These are phyloP conservation scores for Petunia axillaris DNA, from an alignment of 257 asterid species.

Conservation along the genomic window DNA sequence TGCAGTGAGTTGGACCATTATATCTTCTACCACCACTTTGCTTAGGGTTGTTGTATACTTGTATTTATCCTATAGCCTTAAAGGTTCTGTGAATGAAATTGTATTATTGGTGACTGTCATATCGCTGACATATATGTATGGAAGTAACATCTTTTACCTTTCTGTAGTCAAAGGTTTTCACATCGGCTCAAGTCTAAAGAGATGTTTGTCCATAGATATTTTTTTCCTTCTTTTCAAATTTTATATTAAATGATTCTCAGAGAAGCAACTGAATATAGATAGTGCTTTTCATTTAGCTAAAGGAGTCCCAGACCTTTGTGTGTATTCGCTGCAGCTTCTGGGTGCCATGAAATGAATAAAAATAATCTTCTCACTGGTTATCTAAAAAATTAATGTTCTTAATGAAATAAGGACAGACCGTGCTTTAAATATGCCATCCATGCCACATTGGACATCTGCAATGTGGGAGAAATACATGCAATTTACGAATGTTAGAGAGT, in stretches of 20 bases:
- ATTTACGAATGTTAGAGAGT: background rate
- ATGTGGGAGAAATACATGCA: background rate
- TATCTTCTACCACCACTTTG: no score
- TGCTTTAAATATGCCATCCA: background rate
- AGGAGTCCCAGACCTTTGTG: background rate
- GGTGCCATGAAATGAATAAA: background rate
- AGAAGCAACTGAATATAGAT: background rate
- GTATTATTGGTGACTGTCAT: no score
- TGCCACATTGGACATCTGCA: background rate
- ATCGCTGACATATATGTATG: no score
- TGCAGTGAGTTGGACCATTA: no score
- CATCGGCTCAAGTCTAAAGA: no score
- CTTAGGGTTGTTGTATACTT: no score
- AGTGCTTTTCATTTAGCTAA: constrained; percentile 16
- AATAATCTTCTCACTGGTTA: background rate
- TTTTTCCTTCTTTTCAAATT: no score
- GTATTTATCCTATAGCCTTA: no score
- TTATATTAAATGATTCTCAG: background rate
- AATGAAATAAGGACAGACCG: background rate
- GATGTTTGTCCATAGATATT: no score
- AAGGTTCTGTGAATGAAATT: no score
- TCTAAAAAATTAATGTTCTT: background rate
- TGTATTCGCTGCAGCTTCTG: background rate
- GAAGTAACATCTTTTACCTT: no score
- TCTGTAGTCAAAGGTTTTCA: no score